A percentile compares a stretch with the other conserved stretches of the same genome.
Conservation (phyloP, 1,284 basidiomycete genomes). For the Cutaneotrichosporon dermatis region DNA sequence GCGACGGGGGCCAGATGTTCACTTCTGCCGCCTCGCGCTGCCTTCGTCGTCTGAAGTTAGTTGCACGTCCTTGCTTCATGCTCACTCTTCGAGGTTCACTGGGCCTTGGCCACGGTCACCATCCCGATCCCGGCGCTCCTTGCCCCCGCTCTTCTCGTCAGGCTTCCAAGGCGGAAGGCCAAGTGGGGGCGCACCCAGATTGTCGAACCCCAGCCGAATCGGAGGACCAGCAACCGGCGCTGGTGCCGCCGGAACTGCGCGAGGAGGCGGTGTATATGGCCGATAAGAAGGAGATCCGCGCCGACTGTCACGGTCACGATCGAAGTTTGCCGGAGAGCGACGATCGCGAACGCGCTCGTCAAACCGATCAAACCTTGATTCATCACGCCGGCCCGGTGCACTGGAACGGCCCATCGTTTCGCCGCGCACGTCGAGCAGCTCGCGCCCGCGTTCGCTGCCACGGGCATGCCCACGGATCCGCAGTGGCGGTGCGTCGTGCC, state of each 20-base stretch:
- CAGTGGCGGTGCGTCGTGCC: background rate
- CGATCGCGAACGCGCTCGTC: too few relatives aligned
- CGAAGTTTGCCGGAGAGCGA: too few relatives aligned
- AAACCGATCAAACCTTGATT: too few relatives aligned
- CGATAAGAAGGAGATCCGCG: too few relatives aligned
- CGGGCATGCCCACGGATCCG: background rate
- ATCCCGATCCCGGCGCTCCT: background rate
- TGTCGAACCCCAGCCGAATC: conserved; percentile 7
- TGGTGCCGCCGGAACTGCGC: background rate
- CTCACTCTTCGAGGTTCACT: conserved; percentile 15
- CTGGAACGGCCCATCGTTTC: background rate
- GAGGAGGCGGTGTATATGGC: background rate
- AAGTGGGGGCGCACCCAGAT: background rate
- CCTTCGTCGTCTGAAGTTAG: conserved; percentile 60
- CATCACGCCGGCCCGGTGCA: too few relatives aligned
- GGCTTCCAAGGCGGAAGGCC: conserved; percentile 5
- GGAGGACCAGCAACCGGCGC: background rate
- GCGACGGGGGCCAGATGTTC: conserved; percentile 80
- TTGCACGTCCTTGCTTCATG: background rate
- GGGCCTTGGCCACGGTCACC: background rate
- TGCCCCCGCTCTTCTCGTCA: background rate
- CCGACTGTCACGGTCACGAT: too few relatives aligned
- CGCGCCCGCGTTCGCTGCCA: background rate
- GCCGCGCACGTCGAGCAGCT: background rate
- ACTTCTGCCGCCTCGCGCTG: conserved; percentile 64